Evolutionary conservation across 257 asterid genomes (phyloP).

Genomic region (Echites panduratus): DNA sequence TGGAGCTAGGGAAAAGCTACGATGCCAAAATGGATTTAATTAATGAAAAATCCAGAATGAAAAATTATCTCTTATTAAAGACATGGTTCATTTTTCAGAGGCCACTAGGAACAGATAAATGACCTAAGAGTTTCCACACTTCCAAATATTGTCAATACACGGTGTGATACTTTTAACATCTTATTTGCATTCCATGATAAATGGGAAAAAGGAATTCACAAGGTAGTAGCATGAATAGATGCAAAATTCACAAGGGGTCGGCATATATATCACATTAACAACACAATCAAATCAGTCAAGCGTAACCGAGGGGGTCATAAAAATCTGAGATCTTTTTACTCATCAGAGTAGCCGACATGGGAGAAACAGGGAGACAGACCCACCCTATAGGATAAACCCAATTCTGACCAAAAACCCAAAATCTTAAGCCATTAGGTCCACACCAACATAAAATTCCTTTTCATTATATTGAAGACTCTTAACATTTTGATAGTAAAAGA

Average conservation of each 20-base stretch:
- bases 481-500: not conserved
- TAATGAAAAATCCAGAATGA: no score
- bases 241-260: not conserved
- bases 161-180: not conserved
- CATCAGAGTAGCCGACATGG: not conserved
- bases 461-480: no score
- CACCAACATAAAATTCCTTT: no score
- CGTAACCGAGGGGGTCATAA: not conserved
- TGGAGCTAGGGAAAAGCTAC: not conserved
- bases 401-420: no score
- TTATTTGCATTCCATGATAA: not conserved
- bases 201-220: not conserved
- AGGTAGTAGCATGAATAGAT: not conserved
- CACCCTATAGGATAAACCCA: no score
- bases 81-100: not conserved
- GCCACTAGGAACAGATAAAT: not conserved
- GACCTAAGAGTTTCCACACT: not conserved
- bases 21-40: not conserved
- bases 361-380: no score
- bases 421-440: no score
- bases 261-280: not conserved
- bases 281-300: not conserved
- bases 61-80: not conserved
- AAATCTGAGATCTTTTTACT: constrained; percentile 2
- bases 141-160: constrained; percentile 13